Evolutionary conservation across 441 rosid genomes (phyloP), one percentile per base, ranked within the genome.

Genomic region (Flueggea neowawraea): DNA sequence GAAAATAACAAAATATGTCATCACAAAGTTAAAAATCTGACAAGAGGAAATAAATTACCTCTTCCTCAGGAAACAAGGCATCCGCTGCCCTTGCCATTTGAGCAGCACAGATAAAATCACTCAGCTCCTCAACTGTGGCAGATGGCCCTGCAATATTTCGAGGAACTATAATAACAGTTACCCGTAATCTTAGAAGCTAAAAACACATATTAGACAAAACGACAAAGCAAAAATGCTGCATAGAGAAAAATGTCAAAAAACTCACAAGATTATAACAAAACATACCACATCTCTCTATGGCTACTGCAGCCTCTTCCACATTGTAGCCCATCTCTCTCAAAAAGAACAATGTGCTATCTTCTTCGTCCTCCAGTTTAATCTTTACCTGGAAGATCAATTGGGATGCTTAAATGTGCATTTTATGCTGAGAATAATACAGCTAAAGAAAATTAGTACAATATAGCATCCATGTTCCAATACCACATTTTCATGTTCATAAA

Each of bases 261-360:
- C 12, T 9, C 13, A 11, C 14, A 45, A 45, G 12, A 45, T 45
- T 47, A 54, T 39, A 12, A 55, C 15, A 69, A 63, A 53, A 69
- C 83, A 13, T 49, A 95, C 97, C 99, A 33, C 97, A 91, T 89
- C 96, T 86, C 80, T 87, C 83, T 62, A 89, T 36, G 66, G 99
- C 97, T 60, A 78, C 64, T 68, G 86, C 73, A 65, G 84, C 97
- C 72, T 91, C 99, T 5, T 71, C 77, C 63, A 48, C 57, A 6
- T 80, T 47, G 74, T 86, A 95, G 14, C 99, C 97, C 99, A 94
- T 91, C 54, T 59, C 77, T 16, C 62, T 71, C 65, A 94, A 75
- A 67, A 65, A 75, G 49, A 58, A 15, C 59, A 87, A 63, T 55
- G 61, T 79, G 43, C 52, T 51, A 28, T 79, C 78, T 61, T 72